Percentiles rank a stretch among this genome's conserved stretches.
Conservation (phyloP, 1,139 yeast species). For the Geotrichum candidum region DNA sequence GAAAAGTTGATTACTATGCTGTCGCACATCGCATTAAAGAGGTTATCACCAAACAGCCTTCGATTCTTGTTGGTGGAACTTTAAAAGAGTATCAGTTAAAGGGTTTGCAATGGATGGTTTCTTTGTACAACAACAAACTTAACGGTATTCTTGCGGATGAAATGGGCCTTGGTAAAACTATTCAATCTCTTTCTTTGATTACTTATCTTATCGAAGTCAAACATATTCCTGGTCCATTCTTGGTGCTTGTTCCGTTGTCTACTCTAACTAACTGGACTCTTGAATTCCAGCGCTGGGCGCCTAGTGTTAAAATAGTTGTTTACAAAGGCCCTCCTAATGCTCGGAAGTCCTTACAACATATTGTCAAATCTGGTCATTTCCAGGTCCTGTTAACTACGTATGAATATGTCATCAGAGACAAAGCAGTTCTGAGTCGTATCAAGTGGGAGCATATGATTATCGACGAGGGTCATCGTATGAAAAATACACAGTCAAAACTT, state of each 20-base stretch:
- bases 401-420: conserved; percentile 72
- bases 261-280: conserved; percentile 94
- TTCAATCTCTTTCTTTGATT: conserved; percentile 72
- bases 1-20: conserved; percentile 79
- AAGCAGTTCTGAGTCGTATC: conserved; percentile 67
- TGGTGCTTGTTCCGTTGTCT: conserved; percentile 90
- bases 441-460: conserved; percentile 95
- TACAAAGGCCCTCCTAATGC: conserved; percentile 65
- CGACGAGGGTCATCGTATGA: conserved; percentile 99
- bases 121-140: conserved; percentile 81
- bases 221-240: conserved; percentile 50
- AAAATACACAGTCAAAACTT: conserved; percentile 82
- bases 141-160: conserved; percentile 95
- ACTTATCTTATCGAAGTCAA: conserved; percentile 69
- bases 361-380: conserved; percentile 68
- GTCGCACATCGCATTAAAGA: conserved; percentile 91
- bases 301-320: conserved; percentile 37
- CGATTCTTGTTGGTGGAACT: conserved; percentile 83
- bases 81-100: conserved; percentile 89
- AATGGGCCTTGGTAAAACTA: conserved; percentile 88
- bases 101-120: conserved; percentile 98
- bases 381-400: conserved; percentile 82
- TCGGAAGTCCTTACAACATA: conserved; percentile 69
- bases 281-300: conserved; percentile 97
- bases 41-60: conserved; percentile 72